Conservation (phyloP, 2,329 filamentous ascomycete genomes). For the Myriangium duriaei region DNA sequence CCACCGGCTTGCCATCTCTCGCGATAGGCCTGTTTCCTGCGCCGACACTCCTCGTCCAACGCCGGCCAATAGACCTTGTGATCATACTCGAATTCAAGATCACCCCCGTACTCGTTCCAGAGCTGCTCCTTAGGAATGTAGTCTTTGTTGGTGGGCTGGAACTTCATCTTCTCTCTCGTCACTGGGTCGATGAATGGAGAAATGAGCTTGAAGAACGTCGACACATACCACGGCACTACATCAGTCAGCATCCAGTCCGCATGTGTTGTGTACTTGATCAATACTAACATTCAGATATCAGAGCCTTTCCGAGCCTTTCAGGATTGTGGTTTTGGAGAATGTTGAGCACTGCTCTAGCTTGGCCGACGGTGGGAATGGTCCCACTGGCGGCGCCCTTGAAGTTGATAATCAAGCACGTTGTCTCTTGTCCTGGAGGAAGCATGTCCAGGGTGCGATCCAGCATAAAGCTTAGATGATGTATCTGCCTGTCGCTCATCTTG, state of each 20-base stretch:
- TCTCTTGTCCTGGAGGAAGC: slow-evolving; percentile 79
- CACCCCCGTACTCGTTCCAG: slow-evolving; percentile 64
- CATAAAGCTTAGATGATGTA: slow-evolving; percentile 94
- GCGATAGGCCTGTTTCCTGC: slow-evolving; percentile 49
- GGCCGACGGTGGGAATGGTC: slow-evolving; percentile 62
- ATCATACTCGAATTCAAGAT: slow-evolving; percentile 83
- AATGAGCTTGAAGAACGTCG: slow-evolving; percentile 91
- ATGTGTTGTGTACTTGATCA: neutral
- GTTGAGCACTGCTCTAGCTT: slow-evolving; percentile 70
- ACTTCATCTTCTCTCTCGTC: slow-evolving; percentile 90
- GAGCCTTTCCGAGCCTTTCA: slow-evolving; percentile 73
- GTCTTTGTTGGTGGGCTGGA: slow-evolving; percentile 80
- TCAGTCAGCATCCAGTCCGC: neutral
- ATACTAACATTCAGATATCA: slow-evolving; percentile 71
- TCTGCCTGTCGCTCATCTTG: slow-evolving; percentile 68
- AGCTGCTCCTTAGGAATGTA: slow-evolving; percentile 76
- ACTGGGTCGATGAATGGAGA: slow-evolving; percentile 92
- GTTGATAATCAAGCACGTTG: slow-evolving; percentile 75
- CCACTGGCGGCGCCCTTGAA: slow-evolving; percentile 70
- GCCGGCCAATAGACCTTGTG: slow-evolving; percentile 83
- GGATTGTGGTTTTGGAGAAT: slow-evolving; percentile 96
- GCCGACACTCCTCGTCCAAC: slow-evolving; percentile 56
- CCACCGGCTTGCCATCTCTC: slow-evolving; percentile 70
- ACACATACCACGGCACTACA: slow-evolving; percentile 77
- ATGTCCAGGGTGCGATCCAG: slow-evolving; percentile 79